Base-by-base conservation (phyloP, 164 flowering plant species). In the Annona cherimola region DNA sequence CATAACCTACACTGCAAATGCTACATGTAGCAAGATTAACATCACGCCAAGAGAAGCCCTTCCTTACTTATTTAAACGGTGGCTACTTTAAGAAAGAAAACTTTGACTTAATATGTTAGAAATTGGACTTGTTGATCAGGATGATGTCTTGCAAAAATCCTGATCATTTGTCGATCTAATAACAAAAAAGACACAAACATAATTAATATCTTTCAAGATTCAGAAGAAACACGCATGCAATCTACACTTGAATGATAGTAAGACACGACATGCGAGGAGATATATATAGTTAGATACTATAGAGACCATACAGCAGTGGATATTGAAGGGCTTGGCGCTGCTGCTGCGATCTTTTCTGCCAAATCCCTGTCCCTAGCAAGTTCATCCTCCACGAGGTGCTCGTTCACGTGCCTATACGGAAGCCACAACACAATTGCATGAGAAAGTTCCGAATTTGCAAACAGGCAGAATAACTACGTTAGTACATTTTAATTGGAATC, bases 281-380 rank as follows among this genome's bases (percentile, higher is more conserved):
- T 26, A 40, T 35, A 42, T 26, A 50, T n/a, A 65, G 35, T n/a
- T 35, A 71, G 5, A 11, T 42, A 55, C 41, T 12, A 42, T 4
- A 74, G 44, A 63, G 3, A 42, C 35, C 67, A 61, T 79, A 82
- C 81, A 42, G 16, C 9, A n/a, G 57, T 16, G 57, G 14, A 9
- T 0, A 44, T 1, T 44, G 39, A 43, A 42, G 84, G 79, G 61
- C 73, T 77, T 6, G 72, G 66, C 42, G 79, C 73, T 45, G 83
- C 74, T 43, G 74, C 64, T 5, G 84, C 82, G 66, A 85, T 75
- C 65, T 77, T 83, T 46, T 72, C 81, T 0, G 90, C 90, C 71
- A 88, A 72, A 41, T 73, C 76, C 44, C 77, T 19, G 46, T 67
- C 72, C 46, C 45, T 75, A 50, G 64, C 62, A 42, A 68, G 54